These are phyloP conservation scores for Ceriops zippeliana DNA, from an alignment of 345 rosid genomes.

Conservation along the genomic window DNA sequence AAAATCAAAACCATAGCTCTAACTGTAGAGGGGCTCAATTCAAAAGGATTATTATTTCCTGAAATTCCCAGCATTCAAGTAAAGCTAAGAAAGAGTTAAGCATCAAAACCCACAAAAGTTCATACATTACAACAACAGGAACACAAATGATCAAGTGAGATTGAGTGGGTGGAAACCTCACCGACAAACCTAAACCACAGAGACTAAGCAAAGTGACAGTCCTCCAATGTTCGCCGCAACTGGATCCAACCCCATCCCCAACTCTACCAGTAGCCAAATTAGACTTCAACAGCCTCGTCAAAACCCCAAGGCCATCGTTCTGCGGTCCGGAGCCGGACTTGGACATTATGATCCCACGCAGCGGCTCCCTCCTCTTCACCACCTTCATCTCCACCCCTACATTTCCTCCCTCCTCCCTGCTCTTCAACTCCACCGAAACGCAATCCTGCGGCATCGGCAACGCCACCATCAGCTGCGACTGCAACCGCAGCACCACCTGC, in stretches of 20 bases:
- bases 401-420: conserved; percentile 25
- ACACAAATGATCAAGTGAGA: neutral
- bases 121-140: neutral
- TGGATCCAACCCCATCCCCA: conserved; percentile 34
- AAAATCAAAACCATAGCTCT: too few relatives aligned
- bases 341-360: conserved; percentile 58
- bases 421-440: conserved; percentile 55
- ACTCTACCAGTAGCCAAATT: conserved; percentile 37
- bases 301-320: conserved; percentile 73
- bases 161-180: conserved; percentile 18
- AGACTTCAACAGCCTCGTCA: conserved; percentile 65
- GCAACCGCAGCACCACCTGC: conserved; percentile 72
- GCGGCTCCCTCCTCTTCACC: conserved; percentile 74
- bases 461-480: conserved; percentile 94
- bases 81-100: too few relatives aligned
- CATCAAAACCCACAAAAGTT: too few relatives aligned
- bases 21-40: too few relatives aligned
- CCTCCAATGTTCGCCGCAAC: conserved; percentile 77
- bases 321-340: conserved; percentile 87
- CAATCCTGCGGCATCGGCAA: conserved; percentile 79
- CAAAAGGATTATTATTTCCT: too few relatives aligned
- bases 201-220: conserved; percentile 68
- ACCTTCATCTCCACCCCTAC: conserved; percentile 75
- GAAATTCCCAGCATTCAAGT: too few relatives aligned
- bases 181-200: conserved; percentile 63